Base-by-base conservation (phyloP, 352 stramenopile species). In the Globisporangium solare region DNA sequence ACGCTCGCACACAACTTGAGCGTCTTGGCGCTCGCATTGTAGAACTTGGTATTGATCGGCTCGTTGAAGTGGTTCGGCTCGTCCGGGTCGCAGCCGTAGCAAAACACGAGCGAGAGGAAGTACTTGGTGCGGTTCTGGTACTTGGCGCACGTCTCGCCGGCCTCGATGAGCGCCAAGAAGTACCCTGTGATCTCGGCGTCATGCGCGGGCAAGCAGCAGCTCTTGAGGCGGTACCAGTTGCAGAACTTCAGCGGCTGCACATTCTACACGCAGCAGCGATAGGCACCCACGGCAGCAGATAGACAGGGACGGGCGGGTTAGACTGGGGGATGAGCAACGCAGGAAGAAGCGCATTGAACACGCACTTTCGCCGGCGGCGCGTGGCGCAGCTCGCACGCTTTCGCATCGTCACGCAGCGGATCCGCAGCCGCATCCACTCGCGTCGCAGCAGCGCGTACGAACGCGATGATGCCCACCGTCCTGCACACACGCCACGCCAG, bases 1-100 rank as follows among this genome's bases (percentile, higher is more conserved):
- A 89, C 64, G n/a, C 66, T 75, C 21, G 67, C 56, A 41, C 82
- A 92, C 22, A 92, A 76, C 57, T 92, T 92, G 42, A 77, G 70
- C 1, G 82, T 84, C 58, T 73, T 76, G 12, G 2, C 5, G 24
- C 54, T 62, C 3, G 63, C 51, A 56, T 70, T 67, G 64, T 86
- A 92, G 59, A 92, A 92, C 4, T 48, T 45, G 6, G 61, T 64
- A 63, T 92, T 81, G 20, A 74, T 31, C 6, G 82, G 76, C 15
- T 62, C 43, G 3, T 70, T 66, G 18, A 85, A 69, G 41, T 77
- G 64, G 24, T 46, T 58, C 13, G 71, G 70, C 56, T 79, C 58
- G 15, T 67, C 59, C 5, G 74, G 74, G 45, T 82, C 67, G 58
- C 74, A 85, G 7, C 54, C 60, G 37, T 76, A 70, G 65, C 74